Base-by-base conservation (phyloP, 2,329 filamentous ascomycete genomes). In the Coleophoma crateriformis region DNA sequence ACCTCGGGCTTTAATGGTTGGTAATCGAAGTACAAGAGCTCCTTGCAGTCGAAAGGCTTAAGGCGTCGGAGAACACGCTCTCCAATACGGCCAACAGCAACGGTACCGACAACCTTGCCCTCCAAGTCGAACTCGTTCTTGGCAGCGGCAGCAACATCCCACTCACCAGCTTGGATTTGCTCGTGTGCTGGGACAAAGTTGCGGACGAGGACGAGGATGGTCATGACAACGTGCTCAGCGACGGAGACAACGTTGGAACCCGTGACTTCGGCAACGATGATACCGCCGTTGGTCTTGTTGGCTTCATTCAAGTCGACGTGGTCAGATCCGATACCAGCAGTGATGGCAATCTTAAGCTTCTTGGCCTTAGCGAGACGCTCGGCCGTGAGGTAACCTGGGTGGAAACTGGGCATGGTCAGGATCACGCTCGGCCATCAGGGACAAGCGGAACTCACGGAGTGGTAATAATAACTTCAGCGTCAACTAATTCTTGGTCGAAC, bases 121-220 rank as follows among this genome's bases (percentile, higher is more conserved):
- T 97, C 94, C 50, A 99, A 85, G 67, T 99, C 94, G 71, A 85
- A 99, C 79, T 97, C 92, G 76, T 96, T 91, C 87, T 97, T 97
- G 68, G 94, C 94, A 22, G 91, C 92, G 48, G 81, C 91, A 53
- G 94, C 94, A 47, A 99, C 94, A 68, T 99, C 80, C 94, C 94
- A 99, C 54, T 96, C 88, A 57, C 94, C 94, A 52, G 75, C 73
- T 71, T 84, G 79, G 66, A 99, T 87, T 80, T 90, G 85, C 79
- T 97, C 91, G 77, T 97, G 94, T 48, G 94, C 91, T 59, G 94
- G 94, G 48, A 96, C 90, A 67, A 96, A 99, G 86, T 99, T 99
- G 77, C 94, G 91, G 70, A 97, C 86, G 48, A 99, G 86, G 58
- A 85, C 73, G 47, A 99, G 87, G 73, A 97, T 97, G 70, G 94